Percentiles rank a stretch among this genome's conserved stretches.
phyloP scores from a whole-genome alignment of 129 eudicot species.

The Sambucus nigra region DNA sequence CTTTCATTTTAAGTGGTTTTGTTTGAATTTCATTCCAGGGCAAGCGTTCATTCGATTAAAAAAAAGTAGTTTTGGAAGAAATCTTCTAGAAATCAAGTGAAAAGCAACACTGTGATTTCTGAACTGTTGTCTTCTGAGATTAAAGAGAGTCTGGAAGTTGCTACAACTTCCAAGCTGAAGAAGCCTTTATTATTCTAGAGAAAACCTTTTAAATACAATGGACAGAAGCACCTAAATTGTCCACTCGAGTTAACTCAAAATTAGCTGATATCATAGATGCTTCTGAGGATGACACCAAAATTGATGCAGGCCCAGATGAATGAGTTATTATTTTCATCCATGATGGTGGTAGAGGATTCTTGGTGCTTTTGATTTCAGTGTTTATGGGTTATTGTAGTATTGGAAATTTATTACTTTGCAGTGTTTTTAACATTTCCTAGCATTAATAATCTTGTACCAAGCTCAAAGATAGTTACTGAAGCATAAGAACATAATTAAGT shows the following conservation, averaged over 20 bases:
- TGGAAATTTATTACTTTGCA: not conserved
- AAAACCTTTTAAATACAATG: conserved; percentile 29
- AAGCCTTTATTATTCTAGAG: conserved; percentile 30
- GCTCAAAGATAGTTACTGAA: conserved; percentile 46
- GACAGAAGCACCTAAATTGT: conserved; percentile 42
- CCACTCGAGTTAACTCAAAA: conserved; percentile 28
- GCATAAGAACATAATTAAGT: conserved; percentile 42
- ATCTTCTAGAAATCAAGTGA: conserved; percentile 63
- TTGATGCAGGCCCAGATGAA: conserved; percentile 35
- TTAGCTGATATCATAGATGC: conserved; percentile 10
- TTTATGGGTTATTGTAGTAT: not conserved
- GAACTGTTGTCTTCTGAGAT: conserved; percentile 35
- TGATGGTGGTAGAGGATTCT: conserved; percentile 56
- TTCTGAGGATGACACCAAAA: conserved; percentile 14
- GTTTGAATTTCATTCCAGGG: conserved; percentile 25
- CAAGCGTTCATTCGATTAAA: conserved; percentile 49
- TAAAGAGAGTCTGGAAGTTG: conserved; percentile 40
- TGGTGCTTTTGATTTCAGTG: conserved; percentile 32
- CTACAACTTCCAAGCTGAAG: conserved; percentile 26
- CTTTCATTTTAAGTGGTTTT: not conserved
- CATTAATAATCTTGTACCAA: conserved; percentile 26
- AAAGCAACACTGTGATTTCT: conserved; percentile 54
- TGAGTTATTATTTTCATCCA: conserved; percentile 48
- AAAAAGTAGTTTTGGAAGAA: conserved; percentile 82
- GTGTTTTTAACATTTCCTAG: not conserved